Conservation (phyloP, 257 asterid genomes). For the Cynanchum wilfordii region DNA sequence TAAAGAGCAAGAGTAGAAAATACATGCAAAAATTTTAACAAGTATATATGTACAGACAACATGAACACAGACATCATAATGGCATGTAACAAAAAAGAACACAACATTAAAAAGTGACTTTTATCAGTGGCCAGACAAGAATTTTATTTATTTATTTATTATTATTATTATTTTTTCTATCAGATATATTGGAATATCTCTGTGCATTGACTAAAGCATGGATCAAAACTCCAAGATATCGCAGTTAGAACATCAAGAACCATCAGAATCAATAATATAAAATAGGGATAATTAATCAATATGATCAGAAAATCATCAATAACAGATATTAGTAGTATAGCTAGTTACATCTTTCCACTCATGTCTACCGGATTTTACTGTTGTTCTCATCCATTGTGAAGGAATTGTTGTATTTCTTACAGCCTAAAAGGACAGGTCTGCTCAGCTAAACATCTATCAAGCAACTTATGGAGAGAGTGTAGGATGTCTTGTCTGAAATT, state of each 20-base stretch:
- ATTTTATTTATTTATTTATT: too few relatives aligned
- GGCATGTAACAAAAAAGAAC: background rate
- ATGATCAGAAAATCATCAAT: background rate
- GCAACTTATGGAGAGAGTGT: background rate
- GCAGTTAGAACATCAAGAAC: background rate
- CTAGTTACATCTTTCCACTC: background rate
- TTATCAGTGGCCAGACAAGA: background rate
- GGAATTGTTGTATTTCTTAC: background rate
- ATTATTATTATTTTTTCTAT: too few relatives aligned
- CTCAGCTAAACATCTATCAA: slow-evolving; percentile 3
- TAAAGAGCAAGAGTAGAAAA: slow-evolving; percentile 30
- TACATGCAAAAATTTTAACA: slow-evolving; percentile 7
- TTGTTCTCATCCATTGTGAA: background rate
- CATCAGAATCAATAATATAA: background rate
- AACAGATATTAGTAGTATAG: background rate
- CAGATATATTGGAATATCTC: background rate
- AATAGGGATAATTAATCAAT: background rate
- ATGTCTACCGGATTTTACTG: too few relatives aligned
- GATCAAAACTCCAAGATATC: background rate
- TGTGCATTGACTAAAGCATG: background rate
- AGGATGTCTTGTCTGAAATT: slow-evolving; percentile 1
- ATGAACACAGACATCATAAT: background rate
- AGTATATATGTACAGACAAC: background rate
- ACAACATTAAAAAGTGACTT: background rate
- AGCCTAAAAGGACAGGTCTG: background rate